Evolutionary conservation across 495 filamentous ascomycete species (phyloP), one percentile per base, ranked within the genome.

Genomic region (Penicillium paradoxum): DNA sequence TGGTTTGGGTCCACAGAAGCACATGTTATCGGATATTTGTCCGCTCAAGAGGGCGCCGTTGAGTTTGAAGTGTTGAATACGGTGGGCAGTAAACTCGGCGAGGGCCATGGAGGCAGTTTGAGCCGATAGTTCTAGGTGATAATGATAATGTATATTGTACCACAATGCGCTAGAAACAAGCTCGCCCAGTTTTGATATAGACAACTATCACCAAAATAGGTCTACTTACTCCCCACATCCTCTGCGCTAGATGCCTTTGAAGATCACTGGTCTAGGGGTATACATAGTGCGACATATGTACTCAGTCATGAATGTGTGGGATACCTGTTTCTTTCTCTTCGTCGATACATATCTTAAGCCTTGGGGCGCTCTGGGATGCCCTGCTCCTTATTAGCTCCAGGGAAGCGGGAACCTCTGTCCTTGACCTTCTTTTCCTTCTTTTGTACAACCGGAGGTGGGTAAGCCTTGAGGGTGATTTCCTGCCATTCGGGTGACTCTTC

Each of bases 361-460:
- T 60, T 60, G 0, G 57, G 57, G 4, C 42, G 53, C 47, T 51
- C 56, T 10, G 56, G 49, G 43, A 59, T 15, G 19, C 57, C 70
- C 61, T 75, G 25, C 63, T 68, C 74, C 67, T 57, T 47, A 22
- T 54, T 49, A 17, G 65, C 61, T 25, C 79, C 82, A 14, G 84
- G 80, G 68, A 85, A 80, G 49, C 80, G 78, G 10, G 77, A 75
- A 4, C 91, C 93, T 73, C 87, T 86, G 58, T 93, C 82, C 79
- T 95, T 91, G 60, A 79, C 76, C 66, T 85, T 81, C 73, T 91
- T 91, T 68, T 85, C 78, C 72, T 88, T 84, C 74, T 90, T 89
- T 49, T 80, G 72, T 15, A 60, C 60, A 30, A 76, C 76, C 3
- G 80, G 79, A 2, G 84, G 77, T 25, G 91, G 91, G 77, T 96